These are phyloP conservation scores for Annona squamosa DNA, from an alignment of 164 flowering plant genomes.

Conservation along the genomic window DNA sequence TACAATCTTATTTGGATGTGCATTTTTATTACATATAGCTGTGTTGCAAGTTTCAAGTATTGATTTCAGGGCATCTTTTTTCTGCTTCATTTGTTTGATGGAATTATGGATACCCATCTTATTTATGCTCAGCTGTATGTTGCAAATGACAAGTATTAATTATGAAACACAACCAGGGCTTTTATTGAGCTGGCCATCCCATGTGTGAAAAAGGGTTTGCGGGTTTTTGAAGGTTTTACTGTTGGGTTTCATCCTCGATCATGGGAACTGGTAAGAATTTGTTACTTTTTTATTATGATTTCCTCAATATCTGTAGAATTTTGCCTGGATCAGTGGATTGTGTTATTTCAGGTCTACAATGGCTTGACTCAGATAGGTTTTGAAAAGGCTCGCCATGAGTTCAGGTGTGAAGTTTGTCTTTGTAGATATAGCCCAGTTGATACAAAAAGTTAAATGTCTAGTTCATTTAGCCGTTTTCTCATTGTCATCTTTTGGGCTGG, in stretches of 20 bases:
- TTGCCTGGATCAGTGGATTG: neutral
- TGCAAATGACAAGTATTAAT: neutral
- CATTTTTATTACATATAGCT: too few species aligned
- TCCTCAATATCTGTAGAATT: neutral
- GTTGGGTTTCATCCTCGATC: slow-evolving; percentile 94
- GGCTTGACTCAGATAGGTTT: slow-evolving; percentile 87
- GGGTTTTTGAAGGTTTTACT: slow-evolving; percentile 86
- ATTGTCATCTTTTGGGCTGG: too few species aligned
- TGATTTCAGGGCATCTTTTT: too few species aligned
- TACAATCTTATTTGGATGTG: too few species aligned
- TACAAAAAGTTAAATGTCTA: neutral
- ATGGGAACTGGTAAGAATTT: slow-evolving; percentile 77
- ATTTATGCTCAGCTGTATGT: neutral
- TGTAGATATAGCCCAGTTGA: slow-evolving; percentile 1
- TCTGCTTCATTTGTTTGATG: too few species aligned
- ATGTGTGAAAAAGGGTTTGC: slow-evolving; percentile 62
- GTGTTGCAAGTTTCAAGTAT: too few species aligned
- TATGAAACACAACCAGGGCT: slow-evolving; percentile 38
- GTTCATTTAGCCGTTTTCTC: too few species aligned
- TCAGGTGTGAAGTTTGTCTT: slow-evolving; percentile 52
- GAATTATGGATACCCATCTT: too few species aligned
- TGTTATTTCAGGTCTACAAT: slow-evolving; percentile 62
- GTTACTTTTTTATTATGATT: slow-evolving; percentile 5
- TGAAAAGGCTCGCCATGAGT: slow-evolving; percentile 54
- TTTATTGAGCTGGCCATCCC: slow-evolving; percentile 79